Evolutionary conservation across 257 asterid genomes (phyloP), one percentile per base, ranked within the genome.

Genomic region (Plectranthus barbatus): DNA sequence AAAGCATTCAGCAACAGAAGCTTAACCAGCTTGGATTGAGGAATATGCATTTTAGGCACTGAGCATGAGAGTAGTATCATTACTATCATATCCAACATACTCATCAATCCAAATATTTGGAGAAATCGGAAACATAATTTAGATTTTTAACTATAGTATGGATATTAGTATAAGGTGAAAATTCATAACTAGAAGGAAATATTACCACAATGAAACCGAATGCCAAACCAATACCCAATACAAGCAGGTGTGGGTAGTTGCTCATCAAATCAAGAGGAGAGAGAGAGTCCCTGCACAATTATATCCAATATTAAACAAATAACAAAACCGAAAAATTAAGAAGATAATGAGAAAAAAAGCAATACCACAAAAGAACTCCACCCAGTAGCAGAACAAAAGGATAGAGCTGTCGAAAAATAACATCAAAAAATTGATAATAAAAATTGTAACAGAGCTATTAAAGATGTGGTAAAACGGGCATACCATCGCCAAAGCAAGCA

Each of bases 141-240:
- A 23, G 47, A 51, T 31, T n/a, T 61, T 13, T 54, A 44, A n/a
- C n/a, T n/a, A n/a, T n/a, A 23, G 18, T 29, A 61, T 18, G 20
- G 3, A 19, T 84, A 18, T 15, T 46, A 36, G 29, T 37, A 11
- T 36, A 48, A 18, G 9, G 33, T 33, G 23, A 51, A 51, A 56
- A 58, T 60, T 59, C 34, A 18, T 40, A 12, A 53, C 29, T 47
- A 33, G 29, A 54, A 18, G 55, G 45, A 44, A 18, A 60, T 66
- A 87, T 66, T 82, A 92, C 97, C 98, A 91, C 98, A 51, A 91
- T 95, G 77, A 91, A 91, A 44, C 96, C 97, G 37, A 91, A 91
- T 40, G 98, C 87, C 72, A 91, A 86, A 26, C 98, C 98, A 64
- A 84, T 83, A 62, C 98, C 91, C 75, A 88, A 18, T 20, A 91